A percentile compares a stretch with the other conserved stretches of the same genome.
Conservation (phyloP, 2,329 filamentous ascomycete genomes). For the Fonsecaea multimorphosa region DNA sequence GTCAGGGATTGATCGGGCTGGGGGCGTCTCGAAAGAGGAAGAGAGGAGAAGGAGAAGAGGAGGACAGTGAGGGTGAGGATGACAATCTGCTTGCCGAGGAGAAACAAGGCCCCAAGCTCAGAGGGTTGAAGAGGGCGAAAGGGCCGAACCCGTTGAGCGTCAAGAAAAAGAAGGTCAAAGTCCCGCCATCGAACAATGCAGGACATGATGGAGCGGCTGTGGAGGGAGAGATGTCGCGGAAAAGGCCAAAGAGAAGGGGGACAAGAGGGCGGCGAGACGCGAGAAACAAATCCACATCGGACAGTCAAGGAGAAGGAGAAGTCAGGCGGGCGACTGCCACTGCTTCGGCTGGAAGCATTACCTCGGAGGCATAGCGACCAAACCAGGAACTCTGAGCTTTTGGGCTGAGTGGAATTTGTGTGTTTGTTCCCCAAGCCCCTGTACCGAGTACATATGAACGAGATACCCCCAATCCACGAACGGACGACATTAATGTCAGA, state of each 20-base stretch:
- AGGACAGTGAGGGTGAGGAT: constrained; percentile 30
- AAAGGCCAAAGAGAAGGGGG: constrained; percentile 25
- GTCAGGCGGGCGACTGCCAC: neutral
- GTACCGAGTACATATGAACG: neutral
- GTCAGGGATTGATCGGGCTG: constrained; percentile 48
- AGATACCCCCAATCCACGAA: constrained; percentile 25
- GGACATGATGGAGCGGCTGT: constrained; percentile 6
- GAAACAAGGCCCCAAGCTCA: constrained; percentile 41
- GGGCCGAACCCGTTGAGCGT: constrained; percentile 56
- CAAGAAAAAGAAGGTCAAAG: constrained; percentile 52
- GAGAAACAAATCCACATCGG: neutral
- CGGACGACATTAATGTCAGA: constrained; percentile 8
- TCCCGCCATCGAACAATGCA: constrained; percentile 32
- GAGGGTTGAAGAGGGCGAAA: constrained; percentile 49
- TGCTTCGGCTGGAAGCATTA: neutral
- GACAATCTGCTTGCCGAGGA: constrained; percentile 38
- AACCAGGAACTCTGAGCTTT: neutral
- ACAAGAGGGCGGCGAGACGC: constrained; percentile 9
- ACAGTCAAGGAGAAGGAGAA: neutral
- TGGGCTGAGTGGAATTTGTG: neutral
- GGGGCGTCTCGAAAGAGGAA: constrained; percentile 46
- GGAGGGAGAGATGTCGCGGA: constrained; percentile 28
- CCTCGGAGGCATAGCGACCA: constrained; percentile 6
- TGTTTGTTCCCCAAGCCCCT: neutral
- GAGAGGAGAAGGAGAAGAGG: constrained; percentile 40